These are phyloP conservation scores for Oryza glaberrima DNA, from an alignment of 176 grass and related monocot species.

Conservation along the genomic window DNA sequence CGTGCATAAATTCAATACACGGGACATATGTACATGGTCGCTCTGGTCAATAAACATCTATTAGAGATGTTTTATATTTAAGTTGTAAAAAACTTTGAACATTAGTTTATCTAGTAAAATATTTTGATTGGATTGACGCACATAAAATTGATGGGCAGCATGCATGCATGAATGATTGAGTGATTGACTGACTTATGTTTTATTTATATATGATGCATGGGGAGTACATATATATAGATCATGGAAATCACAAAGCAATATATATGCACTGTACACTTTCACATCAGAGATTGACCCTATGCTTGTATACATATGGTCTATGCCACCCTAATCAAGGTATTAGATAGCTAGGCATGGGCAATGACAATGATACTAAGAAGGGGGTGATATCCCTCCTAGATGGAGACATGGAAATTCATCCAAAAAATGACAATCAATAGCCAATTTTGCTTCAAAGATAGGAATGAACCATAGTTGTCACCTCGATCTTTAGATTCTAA, in stretches of 20 bases:
- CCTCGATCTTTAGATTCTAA: constrained; percentile 17
- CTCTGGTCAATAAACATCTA: too few relatives aligned
- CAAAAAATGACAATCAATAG: constrained; percentile 31
- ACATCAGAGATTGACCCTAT: background rate
- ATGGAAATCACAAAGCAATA: background rate
- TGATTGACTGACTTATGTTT: background rate
- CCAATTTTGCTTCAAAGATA: constrained; percentile 27
- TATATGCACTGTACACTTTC: background rate
- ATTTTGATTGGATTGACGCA: background rate
- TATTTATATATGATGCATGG: background rate
- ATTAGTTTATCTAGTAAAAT: background rate
- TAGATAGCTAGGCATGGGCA: constrained; percentile 57
- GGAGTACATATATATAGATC: background rate
- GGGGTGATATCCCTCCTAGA: constrained; percentile 30
- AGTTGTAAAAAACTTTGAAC: background rate
- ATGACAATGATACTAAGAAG: constrained; percentile 44
- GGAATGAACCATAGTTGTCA: constrained; percentile 13
- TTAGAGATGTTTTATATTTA: background rate
- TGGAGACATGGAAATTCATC: constrained; percentile 34
- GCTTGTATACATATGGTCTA: background rate
- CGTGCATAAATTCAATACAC: too few relatives aligned
- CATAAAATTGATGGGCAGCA: background rate
- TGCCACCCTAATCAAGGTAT: constrained; percentile 13
- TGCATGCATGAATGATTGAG: background rate
- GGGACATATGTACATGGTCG: background rate